A percentile compares a stretch with the other conserved stretches of the same genome.
Evolutionary conservation across 176 grass and related monocot species (phyloP).

Genomic region (Oryza nivara): DNA sequence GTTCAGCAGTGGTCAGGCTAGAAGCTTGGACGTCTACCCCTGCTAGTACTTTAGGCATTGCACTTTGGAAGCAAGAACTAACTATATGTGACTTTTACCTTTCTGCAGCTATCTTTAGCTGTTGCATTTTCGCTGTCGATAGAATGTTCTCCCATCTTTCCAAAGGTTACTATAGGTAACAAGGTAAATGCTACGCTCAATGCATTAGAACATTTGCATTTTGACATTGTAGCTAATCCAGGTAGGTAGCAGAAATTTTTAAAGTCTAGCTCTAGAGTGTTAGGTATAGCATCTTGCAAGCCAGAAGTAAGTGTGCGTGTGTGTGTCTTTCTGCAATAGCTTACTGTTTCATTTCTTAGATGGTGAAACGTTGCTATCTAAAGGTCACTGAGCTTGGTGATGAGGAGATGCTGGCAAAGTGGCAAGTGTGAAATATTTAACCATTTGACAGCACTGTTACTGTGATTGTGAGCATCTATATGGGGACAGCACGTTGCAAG

Average conservation of each 20-base stretch:
- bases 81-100: slow-evolving; percentile 29
- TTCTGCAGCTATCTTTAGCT: slow-evolving; percentile 51
- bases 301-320: background rate
- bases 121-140: background rate
- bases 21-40: slow-evolving; percentile 53
- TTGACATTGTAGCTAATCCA: slow-evolving; percentile 15
- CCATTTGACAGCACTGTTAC: slow-evolving; percentile 14
- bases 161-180: slow-evolving; percentile 7
- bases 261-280: slow-evolving; percentile 29
- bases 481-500: slow-evolving; percentile 16
- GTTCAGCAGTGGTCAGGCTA: slow-evolving; percentile 35
- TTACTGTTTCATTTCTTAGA: slow-evolving; percentile 5
- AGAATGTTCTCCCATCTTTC: slow-evolving; percentile 38
- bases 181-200: slow-evolving; percentile 12
- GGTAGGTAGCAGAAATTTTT: background rate
- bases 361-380: background rate
- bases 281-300: slow-evolving; percentile 5
- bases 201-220: slow-evolving; percentile 9
- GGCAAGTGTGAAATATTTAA: slow-evolving; percentile 10
- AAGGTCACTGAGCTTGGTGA: slow-evolving; percentile 20
- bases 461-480: background rate
- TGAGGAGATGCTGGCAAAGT: background rate
- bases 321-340: background rate
- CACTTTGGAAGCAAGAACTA: slow-evolving; percentile 55
- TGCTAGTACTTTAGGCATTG: slow-evolving; percentile 37